phyloP scores from a whole-genome alignment of 306 rosid species.

The Vicia faba region DNA sequence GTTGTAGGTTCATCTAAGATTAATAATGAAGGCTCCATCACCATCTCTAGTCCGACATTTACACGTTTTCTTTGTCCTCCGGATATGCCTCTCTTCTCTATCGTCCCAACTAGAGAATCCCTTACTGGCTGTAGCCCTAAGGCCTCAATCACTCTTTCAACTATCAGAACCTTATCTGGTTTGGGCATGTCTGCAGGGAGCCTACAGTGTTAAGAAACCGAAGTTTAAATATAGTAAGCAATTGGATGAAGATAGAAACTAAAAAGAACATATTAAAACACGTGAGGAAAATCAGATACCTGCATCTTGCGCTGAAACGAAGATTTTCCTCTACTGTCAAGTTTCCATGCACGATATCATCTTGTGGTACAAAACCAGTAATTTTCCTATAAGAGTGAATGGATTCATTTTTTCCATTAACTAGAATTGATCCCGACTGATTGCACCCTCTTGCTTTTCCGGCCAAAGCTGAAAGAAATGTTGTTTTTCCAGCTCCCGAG shows the following conservation, averaged over 20 bases:
- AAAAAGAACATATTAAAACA: not conserved
- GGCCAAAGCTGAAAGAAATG: conserved; percentile 78
- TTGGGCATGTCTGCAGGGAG: conserved; percentile 64
- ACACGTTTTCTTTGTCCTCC: conserved; percentile 77
- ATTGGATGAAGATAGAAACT: conserved; percentile 22
- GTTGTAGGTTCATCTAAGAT: conserved; percentile 77
- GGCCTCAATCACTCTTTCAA: conserved; percentile 72
- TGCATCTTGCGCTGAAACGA: conserved; percentile 87
- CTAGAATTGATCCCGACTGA: conserved; percentile 60
- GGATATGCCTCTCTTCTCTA: conserved; percentile 72
- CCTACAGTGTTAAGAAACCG: conserved; percentile 41
- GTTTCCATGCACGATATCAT: conserved; percentile 88
- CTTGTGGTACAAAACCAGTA: conserved; percentile 87
- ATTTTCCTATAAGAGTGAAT: conserved; percentile 68
- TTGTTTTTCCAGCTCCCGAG: conserved; percentile 91
- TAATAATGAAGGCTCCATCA: conserved; percentile 73
- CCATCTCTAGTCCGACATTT: conserved; percentile 75
- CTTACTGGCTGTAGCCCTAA: conserved; percentile 68
- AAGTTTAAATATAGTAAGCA: conserved; percentile 30
- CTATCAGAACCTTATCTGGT: conserved; percentile 75
- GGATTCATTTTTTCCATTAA: conserved; percentile 71
- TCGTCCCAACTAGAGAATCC: conserved; percentile 75
- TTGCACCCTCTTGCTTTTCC: conserved; percentile 75
- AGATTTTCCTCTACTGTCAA: conserved; percentile 91
- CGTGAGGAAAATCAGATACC: conserved; percentile 46